Conservation (phyloP, 169 alveolate species). For the Plasmodium knowlesi region DNA sequence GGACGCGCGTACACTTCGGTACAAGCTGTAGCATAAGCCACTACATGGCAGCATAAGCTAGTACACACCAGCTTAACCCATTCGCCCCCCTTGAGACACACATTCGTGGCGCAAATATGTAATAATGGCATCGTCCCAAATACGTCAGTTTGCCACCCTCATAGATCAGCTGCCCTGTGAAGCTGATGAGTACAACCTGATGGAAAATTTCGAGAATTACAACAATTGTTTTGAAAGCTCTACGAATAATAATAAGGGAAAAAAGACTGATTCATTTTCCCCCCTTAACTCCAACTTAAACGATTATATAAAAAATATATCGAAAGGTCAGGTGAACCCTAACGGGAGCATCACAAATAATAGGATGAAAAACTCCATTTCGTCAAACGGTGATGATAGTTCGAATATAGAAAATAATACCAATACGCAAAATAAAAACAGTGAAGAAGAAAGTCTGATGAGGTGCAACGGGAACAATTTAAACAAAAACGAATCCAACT, state of each 20-base stretch:
- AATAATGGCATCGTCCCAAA: conserved; percentile 74
- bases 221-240: conserved; percentile 30
- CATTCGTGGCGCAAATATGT: conserved; percentile 29
- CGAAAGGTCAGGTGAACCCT: conserved; percentile 7
- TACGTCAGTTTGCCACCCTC: conserved; percentile 72
- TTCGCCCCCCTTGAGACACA: neutral
- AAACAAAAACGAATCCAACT: conserved; percentile 9
- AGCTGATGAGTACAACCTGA: conserved; percentile 57
- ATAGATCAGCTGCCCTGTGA: conserved; percentile 74
- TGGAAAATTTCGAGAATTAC: conserved; percentile 66
- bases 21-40: neutral
- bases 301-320: conserved; percentile 53
- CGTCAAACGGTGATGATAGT: conserved; percentile 22
- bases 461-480: neutral
- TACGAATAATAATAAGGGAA: neutral
- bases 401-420: conserved; percentile 1
- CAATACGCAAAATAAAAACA: conserved; percentile 16
- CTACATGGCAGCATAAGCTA: neutral
- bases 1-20: neutral
- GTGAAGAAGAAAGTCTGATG: conserved; percentile 1
- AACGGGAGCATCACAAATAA: conserved; percentile 10
- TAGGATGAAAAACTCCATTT: conserved; percentile 4
- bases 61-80: neutral
- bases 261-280: conserved; percentile 18
- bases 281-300: conserved; percentile 23